Percentiles rank a stretch among this genome's conserved stretches.
phyloP scores from a whole-genome alignment of 2,329 filamentous ascomycete genomes.

The Blastomyces emzantsi region DNA sequence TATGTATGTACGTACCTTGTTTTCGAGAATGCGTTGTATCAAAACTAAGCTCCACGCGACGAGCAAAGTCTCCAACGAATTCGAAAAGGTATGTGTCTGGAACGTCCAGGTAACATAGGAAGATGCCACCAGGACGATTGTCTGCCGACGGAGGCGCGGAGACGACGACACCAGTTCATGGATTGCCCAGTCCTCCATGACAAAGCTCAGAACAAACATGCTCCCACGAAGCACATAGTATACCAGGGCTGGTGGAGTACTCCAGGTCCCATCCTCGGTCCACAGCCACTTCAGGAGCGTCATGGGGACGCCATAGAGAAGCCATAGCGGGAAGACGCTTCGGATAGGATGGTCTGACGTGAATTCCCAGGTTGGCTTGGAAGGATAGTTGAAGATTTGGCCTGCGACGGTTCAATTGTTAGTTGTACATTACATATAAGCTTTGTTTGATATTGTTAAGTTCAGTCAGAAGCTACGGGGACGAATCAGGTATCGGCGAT shows the following conservation, averaged over 20 bases:
- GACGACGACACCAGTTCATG: constrained; percentile 79
- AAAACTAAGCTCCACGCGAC: constrained; percentile 91
- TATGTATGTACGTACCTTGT: constrained; percentile 51
- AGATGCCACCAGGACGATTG: constrained; percentile 78
- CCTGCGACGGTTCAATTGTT: constrained; percentile 44
- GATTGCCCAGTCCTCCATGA: constrained; percentile 95
- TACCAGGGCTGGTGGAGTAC: constrained; percentile 66
- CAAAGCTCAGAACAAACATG: constrained; percentile 94
- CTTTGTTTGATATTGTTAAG: background rate
- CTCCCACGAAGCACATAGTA: constrained; percentile 82
- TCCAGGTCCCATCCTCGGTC: constrained; percentile 69
- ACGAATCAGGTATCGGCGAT: background rate
- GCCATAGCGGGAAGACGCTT: constrained; percentile 95
- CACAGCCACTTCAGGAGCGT: constrained; percentile 85
- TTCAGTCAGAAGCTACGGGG: background rate
- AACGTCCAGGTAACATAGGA: constrained; percentile 99
- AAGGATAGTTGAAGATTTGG: constrained; percentile 85
- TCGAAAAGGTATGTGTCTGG: constrained; percentile 97
- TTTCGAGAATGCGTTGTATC: constrained; percentile 73
- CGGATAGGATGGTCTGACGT: constrained; percentile 79
- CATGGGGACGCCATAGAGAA: constrained; percentile 90
- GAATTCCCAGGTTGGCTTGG: constrained; percentile 92
- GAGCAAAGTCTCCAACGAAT: constrained; percentile 87
- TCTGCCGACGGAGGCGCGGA: constrained; percentile 59
- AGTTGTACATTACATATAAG: background rate